These are phyloP conservation scores for Quercus gilva DNA, from an alignment of 306 rosid species.

Conservation along the genomic window DNA sequence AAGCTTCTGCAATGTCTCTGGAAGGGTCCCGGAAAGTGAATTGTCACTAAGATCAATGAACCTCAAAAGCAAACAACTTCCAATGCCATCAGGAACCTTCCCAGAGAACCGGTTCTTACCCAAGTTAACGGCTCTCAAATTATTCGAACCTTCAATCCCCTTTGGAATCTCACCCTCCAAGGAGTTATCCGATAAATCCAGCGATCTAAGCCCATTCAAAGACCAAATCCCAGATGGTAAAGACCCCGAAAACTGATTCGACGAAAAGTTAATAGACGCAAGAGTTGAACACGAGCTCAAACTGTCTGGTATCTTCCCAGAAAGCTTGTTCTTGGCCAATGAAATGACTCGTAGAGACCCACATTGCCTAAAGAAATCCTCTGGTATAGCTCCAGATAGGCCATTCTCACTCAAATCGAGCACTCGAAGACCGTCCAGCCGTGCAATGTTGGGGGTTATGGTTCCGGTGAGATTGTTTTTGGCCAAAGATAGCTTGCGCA, in stretches of 20 bases:
- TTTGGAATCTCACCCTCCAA: slow-evolving; percentile 69
- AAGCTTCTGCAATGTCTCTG: slow-evolving; percentile 63
- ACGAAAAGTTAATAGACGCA: slow-evolving; percentile 59
- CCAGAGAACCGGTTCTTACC: slow-evolving; percentile 71
- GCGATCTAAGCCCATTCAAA: slow-evolving; percentile 72
- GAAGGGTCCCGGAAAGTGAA: slow-evolving; percentile 61
- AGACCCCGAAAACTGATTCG: slow-evolving; percentile 67
- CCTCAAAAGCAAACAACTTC: slow-evolving; percentile 86
- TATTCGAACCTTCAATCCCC: slow-evolving; percentile 56
- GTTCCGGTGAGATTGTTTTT: slow-evolving; percentile 80
- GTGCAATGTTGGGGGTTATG: slow-evolving; percentile 59
- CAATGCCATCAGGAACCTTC: slow-evolving; percentile 66
- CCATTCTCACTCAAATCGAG: slow-evolving; percentile 76
- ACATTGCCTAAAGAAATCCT: slow-evolving; percentile 82
- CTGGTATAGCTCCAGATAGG: slow-evolving; percentile 69
- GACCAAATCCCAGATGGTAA: slow-evolving; percentile 73
- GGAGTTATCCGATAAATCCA: slow-evolving; percentile 72
- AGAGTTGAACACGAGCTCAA: slow-evolving; percentile 68
- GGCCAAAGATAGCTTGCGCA: slow-evolving; percentile 68
- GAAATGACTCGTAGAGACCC: slow-evolving; percentile 80
- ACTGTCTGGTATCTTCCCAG: slow-evolving; percentile 66
- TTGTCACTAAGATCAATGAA: slow-evolving; percentile 81
- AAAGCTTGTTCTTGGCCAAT: slow-evolving; percentile 62
- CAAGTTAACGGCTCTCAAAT: slow-evolving; percentile 60
- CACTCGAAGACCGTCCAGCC: slow-evolving; percentile 61